These are phyloP conservation scores for Plantago elongata DNA, from an alignment of 257 asterid genomes.

Conservation along the genomic window DNA sequence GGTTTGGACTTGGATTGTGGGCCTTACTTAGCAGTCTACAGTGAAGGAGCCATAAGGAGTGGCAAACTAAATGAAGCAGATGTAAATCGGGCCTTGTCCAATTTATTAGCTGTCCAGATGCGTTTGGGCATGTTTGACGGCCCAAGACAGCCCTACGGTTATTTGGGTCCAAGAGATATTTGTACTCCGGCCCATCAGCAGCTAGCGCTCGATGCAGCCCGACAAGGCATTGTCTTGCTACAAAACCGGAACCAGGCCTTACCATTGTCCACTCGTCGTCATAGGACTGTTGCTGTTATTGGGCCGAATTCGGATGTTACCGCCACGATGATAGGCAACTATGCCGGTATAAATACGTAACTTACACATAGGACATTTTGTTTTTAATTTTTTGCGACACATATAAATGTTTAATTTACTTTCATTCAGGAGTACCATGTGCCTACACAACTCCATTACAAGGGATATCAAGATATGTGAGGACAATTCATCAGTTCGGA, in stretches of 20 bases:
- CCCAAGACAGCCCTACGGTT: constrained; percentile 42
- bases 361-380: neutral
- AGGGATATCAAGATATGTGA: constrained; percentile 65
- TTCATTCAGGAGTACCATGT: constrained; percentile 54
- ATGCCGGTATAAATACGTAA: constrained; percentile 50
- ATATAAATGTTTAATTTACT: neutral
- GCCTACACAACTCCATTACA: constrained; percentile 64
- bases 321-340: constrained; percentile 80
- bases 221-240: constrained; percentile 80
- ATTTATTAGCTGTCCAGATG: constrained; percentile 70
- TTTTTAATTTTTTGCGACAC: neutral
- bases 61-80: constrained; percentile 54
- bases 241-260: constrained; percentile 57
- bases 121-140: constrained; percentile 95
- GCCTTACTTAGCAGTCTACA: constrained; percentile 65
- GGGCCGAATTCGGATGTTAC: constrained; percentile 92
- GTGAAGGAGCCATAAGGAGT: constrained; percentile 52
- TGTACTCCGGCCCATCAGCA: constrained; percentile 72
- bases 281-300: constrained; percentile 58
- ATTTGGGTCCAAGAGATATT: constrained; percentile 76
- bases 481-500: constrained; percentile 55
- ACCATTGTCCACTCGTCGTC: constrained; percentile 50
- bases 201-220: constrained; percentile 87
- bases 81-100: constrained; percentile 56
- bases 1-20: constrained; percentile 97